Conservation (phyloP, 1,139 yeast genomes). For the Candida sojae region DNA sequence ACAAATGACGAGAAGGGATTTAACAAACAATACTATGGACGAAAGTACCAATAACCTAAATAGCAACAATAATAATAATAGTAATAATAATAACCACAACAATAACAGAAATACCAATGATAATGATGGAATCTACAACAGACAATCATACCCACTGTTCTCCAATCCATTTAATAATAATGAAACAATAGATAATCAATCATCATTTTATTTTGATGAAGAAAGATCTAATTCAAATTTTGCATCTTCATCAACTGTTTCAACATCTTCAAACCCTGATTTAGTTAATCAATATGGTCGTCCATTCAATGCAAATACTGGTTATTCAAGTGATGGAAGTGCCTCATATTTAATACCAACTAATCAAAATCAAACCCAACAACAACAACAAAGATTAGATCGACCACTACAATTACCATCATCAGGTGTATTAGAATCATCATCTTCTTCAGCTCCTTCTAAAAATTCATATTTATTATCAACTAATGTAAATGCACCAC, state of each 20-base stretch:
- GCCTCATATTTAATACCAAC: not conserved
- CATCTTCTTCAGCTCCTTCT: not conserved
- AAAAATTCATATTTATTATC: not conserved
- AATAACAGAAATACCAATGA: not conserved
- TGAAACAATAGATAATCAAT: not conserved
- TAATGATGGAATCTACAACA: not conserved
- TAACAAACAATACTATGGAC: not conserved
- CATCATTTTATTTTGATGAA: not conserved
- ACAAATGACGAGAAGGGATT: constrained; percentile 1
- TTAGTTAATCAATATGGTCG: constrained; percentile 1
- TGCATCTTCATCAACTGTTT: constrained; percentile 1
- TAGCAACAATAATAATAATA: not conserved
- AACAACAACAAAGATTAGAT: not conserved
- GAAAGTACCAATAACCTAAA: not conserved
- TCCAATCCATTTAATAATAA: constrained; percentile 1
- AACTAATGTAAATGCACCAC: constrained; percentile 1
- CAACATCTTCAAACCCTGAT: not conserved
- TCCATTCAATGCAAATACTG: constrained; percentile 1
- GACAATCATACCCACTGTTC: constrained; percentile 3
- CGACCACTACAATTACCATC: too few relatives aligned
- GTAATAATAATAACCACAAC: not conserved
- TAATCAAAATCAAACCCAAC: not conserved
- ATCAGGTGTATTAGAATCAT: not conserved
- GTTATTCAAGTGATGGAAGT: constrained; percentile 3
- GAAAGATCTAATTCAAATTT: not conserved